These are phyloP conservation scores for Diaporthe citrichinensis DNA, from an alignment of 2,329 filamentous ascomycete species.

Conservation along the genomic window DNA sequence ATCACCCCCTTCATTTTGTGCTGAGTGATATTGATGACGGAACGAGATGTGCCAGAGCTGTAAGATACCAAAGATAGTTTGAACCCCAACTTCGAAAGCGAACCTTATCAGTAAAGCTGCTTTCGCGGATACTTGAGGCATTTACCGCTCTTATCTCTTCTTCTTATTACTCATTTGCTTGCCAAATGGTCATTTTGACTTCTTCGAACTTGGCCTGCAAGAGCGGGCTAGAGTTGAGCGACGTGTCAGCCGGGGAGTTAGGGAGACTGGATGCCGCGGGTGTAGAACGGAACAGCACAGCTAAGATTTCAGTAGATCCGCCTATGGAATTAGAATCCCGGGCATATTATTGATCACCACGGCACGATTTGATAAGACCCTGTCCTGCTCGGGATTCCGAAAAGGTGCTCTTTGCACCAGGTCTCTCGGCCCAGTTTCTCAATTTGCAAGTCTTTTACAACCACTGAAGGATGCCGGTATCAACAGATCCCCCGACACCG, in stretches of 20 bases:
- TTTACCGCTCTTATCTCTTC: not conserved
- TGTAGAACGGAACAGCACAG: not conserved
- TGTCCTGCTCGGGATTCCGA: not conserved
- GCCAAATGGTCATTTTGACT: not conserved
- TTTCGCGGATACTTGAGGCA: not conserved
- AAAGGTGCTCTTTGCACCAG: not conserved
- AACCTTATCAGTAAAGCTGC: not conserved
- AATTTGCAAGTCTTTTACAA: not conserved
- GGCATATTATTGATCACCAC: not conserved
- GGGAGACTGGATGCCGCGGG: not conserved
- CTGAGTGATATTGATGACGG: rapidly evolving
- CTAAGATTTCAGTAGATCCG: not conserved
- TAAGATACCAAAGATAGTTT: not conserved
- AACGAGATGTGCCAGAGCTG: too few relatives aligned
- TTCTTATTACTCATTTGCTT: not conserved
- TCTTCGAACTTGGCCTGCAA: not conserved
- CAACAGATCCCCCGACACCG: not conserved
- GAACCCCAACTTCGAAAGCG: not conserved
- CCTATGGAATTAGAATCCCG: not conserved
- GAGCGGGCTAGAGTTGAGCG: too few relatives aligned
- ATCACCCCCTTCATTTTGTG: not conserved
- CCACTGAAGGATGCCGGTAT: slow-evolving; percentile 30
- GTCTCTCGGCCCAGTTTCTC: not conserved
- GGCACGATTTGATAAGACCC: not conserved
- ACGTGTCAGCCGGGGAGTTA: slow-evolving; percentile 37